Evolutionary conservation across 1,139 yeast genomes (phyloP), one percentile per base, ranked within the genome.

Genomic region (Kodamaea sp.): DNA sequence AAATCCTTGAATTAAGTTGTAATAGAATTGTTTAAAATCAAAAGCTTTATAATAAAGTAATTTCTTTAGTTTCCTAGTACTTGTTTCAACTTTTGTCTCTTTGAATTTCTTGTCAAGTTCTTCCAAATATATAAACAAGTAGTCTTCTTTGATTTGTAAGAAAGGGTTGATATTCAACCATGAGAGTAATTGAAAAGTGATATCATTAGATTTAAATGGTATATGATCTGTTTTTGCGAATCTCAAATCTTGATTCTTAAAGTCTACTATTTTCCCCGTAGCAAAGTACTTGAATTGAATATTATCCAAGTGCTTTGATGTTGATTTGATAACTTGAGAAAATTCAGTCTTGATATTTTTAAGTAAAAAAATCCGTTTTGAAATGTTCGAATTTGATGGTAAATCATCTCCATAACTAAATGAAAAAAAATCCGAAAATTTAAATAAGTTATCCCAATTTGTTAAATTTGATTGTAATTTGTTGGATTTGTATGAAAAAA

Each of bases 91-190:
- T n/a, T 36, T 34, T n/a, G 24, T 36, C 3, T 34, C 35, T 6
- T 26, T 34, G 28, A 43, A 36, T 24, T 43, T 41, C 11, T 38
- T 37, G 8, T 37, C 34, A 37, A 49, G 37, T 32, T 45, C 48
- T 7, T 42, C 40, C 28, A 43, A 27, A 29, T 46, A 45, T 8
- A 44, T 46, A 12, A 39, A 37, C 31, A 44, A 26, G 33, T 46
- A 63, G 4, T 58, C 48, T 33, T 60, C 63, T 29, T 61, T 54
- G 37, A 65, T 61, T 41, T 63, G 62, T 10, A 52, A 48, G 40
- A 68, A 67, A 0, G 75, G 75, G 29, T 59, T 55, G 10, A 70
- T 41, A 22, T 55, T 53, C 54, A 68, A 59, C 77, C 77, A 71
- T 42, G 68, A 67, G 7, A 57, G 48, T n/a, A 68, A 48, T 42